Base-by-base conservation (phyloP, 192 early-diverging fungal genomes). In the Coemansia sp. region DNA sequence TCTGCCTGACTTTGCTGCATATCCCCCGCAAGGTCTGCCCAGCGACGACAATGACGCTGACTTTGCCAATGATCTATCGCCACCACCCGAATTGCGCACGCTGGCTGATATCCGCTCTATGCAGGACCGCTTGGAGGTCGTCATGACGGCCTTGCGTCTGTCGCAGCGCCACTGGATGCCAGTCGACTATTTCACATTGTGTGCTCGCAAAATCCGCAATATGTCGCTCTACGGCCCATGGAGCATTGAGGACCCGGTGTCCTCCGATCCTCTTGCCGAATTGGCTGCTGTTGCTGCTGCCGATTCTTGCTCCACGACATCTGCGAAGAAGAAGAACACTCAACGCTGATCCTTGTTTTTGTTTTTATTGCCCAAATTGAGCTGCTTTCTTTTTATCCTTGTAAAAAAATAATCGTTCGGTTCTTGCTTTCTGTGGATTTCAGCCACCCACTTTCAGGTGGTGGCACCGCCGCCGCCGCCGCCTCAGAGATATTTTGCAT, bases 61-160 rank as follows among this genome's bases (percentile, higher is more conserved):
- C 6, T 74, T 77, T 62, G 49, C 67, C n/a, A 75, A 72, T 33
- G 75, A 83, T 32, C 73, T 83, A 63, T 68, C 75, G 63, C 80
- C 80, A 23, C 68, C 80, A 60, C 75, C 75, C 46, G 69, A 75
- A 65, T 74, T 78, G 61, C 70, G 71, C 40, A 76, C 82, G 50
- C 73, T 76, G 47, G 57, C 46, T n/a, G 76, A 84, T 37, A 73
- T 84, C 65, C 73, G 76, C 11, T 70, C 70, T 39, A 84, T 84
- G 76, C 81, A 84, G 73, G 81, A 84, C 74, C 70, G 81, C 11
- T 70, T 84, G 61, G 81, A 84, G 66, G 67, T 84, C 4, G 70
- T 84, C 23, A 66, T 84, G 65, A 70, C 76, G 2, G 81, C 81
- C 52, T 70, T 84, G 65, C 76, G 76, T 16, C 40, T 23, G 50